A percentile compares a stretch with the other conserved stretches of the same genome.
Evolutionary conservation across 306 rosid species (phyloP).

Genomic region (Spatholobus suberectus): DNA sequence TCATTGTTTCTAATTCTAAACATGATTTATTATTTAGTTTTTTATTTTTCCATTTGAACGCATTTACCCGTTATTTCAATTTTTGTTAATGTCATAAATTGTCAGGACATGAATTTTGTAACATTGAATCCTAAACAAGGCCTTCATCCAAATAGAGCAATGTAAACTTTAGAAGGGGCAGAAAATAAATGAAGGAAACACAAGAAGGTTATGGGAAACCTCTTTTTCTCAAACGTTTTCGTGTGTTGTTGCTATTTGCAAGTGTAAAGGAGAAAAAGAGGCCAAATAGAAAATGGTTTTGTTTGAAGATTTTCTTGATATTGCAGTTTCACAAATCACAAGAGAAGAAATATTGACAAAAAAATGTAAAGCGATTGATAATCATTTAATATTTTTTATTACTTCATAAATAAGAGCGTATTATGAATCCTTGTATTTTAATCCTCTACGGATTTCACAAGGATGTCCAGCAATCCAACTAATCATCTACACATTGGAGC

Average conservation of each 20-base stretch:
- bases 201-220: too few species aligned
- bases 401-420: constrained; percentile 20
- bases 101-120: neutral
- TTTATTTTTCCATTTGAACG: neutral
- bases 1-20: neutral
- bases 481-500: constrained; percentile 17
- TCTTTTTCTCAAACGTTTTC: neutral
- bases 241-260: neutral
- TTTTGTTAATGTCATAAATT: neutral
- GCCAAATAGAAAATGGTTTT: neutral
- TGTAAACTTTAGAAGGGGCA: neutral
- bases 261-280: neutral
- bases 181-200: neutral
- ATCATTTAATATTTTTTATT: neutral
- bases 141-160: neutral
- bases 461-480: constrained; percentile 33
- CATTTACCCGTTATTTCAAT: neutral
- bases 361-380: neutral
- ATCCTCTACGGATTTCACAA: constrained; percentile 18
- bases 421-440: constrained; percentile 21
- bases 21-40: neutral
- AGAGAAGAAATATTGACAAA: neutral
- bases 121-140: neutral
- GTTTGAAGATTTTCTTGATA: neutral
- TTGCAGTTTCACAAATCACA: neutral